These are phyloP conservation scores for Penicillium salamii DNA, from an alignment of 495 filamentous ascomycete species.

Conservation along the genomic window DNA sequence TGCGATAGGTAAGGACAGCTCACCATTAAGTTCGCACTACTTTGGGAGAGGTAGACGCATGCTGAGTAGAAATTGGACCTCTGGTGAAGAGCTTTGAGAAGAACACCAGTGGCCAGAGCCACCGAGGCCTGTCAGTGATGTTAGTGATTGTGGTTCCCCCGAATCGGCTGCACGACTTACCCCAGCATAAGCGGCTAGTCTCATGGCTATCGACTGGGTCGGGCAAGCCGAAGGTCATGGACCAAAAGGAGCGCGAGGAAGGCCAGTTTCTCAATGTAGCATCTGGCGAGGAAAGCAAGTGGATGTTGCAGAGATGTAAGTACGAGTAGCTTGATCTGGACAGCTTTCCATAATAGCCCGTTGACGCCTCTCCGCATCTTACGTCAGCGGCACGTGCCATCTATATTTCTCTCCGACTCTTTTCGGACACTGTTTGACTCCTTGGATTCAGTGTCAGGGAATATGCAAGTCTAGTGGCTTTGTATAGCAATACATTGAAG, in stretches of 20 bases:
- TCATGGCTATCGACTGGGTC: slow-evolving; percentile 39
- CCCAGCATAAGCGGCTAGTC: slow-evolving; percentile 52
- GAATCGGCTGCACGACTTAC: slow-evolving; percentile 28
- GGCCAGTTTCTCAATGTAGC: slow-evolving; percentile 11
- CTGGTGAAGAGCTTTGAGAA: slow-evolving; percentile 89
- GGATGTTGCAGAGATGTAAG: slow-evolving; percentile 8
- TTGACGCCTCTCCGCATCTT: slow-evolving; percentile 29
- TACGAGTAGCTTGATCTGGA: slow-evolving; percentile 32
- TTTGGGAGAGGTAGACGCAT: slow-evolving; percentile 92
- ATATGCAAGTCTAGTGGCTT: no score
- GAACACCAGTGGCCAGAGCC: slow-evolving; percentile 74
- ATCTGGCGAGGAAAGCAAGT: slow-evolving; percentile 15
- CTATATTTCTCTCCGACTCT: background rate
- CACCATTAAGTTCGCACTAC: slow-evolving; percentile 91
- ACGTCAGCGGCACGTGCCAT: slow-evolving; percentile 35
- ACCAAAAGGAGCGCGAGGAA: slow-evolving; percentile 16
- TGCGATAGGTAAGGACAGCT: slow-evolving; percentile 16
- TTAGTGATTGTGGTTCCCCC: slow-evolving; percentile 14
- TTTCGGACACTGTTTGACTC: background rate
- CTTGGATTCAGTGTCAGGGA: no score
- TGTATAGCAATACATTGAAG: no score
- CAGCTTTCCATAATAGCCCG: slow-evolving; percentile 33
- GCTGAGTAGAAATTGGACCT: slow-evolving; percentile 96
- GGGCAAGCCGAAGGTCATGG: slow-evolving; percentile 31
- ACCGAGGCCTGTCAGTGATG: slow-evolving; percentile 58